Evolutionary conservation across 352 stramenopile species (phyloP), one percentile per base, ranked within the genome.

Genomic region (Pythium apleroticum): DNA sequence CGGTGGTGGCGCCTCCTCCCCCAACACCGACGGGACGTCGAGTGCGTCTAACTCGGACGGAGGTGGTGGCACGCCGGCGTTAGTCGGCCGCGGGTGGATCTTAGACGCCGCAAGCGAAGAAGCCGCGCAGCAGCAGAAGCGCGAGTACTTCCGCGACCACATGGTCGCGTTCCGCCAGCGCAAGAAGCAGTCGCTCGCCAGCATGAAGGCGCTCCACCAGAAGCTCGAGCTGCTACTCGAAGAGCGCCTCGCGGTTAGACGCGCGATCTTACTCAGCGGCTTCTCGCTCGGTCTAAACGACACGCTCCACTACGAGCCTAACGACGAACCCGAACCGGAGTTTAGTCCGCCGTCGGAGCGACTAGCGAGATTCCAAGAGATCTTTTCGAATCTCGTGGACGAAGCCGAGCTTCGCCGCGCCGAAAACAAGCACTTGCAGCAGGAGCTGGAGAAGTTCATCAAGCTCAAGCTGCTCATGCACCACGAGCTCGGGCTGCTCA

Each of bases 151-250:
- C 30, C 62, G 62, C 39, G 62, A 63, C 4, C 52, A 55, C 54
- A 69, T 69, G 62, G 62, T 55, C 27, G 54, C 55, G 55, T 69
- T 69, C 48, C 54, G 62, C 39, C 45, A 56, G 55, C 62, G 62
- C 62, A 69, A 69, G 46, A 69, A 69, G 39, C 39, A 52, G 30
- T 48, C 52, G 24, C 33, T 69, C 35, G 55, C 48, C 7, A 11
- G 11, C 28, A 57, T 69, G 45, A 52, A 63, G 28, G 24, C 33
- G 52, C 27, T 60, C 7, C 63, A 57, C 20, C 10, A 20, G 22
- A n/a, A 63, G 50, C 63, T 70, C n/a, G 63, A 70, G 28, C 19
- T 30, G 9, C 63, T 60, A 28, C 56, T 70, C 15, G 30, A 37
- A 19, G 5, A 57, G 49, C 56, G 28, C 6, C 41, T 70, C 20